Percentiles rank a stretch among this genome's conserved stretches.
These are phyloP conservation scores for Colletotrichum tofieldiae DNA, from an alignment of 2,329 filamentous ascomycete genomes.

Conservation along the genomic window DNA sequence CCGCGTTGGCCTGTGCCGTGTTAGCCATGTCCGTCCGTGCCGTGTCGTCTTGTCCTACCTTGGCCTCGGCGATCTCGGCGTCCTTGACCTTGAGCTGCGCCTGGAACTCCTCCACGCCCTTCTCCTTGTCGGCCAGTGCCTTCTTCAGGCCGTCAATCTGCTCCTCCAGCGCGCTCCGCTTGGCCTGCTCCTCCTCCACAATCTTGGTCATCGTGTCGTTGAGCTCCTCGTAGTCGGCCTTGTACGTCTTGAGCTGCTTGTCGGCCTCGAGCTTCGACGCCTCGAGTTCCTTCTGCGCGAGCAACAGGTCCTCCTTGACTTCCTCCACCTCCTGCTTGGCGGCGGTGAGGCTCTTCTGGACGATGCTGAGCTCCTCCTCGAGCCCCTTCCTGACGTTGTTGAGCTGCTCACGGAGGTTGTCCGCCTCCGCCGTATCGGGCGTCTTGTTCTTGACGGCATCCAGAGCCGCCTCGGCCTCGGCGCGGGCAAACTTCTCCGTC, in stretches of 20 bases:
- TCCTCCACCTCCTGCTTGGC: conserved; percentile 53
- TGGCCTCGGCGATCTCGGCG: conserved; percentile 74
- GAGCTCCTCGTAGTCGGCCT: conserved; percentile 75
- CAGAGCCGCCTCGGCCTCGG: conserved; percentile 72
- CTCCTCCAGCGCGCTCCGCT: conserved; percentile 66
- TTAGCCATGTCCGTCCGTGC: conserved; percentile 23
- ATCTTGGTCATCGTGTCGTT: conserved; percentile 74
- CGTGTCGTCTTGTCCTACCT: conserved; percentile 59
- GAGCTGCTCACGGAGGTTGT: conserved; percentile 67
- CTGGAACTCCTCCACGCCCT: conserved; percentile 65
- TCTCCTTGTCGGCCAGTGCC: conserved; percentile 64
- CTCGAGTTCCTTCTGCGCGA: conserved; percentile 68
- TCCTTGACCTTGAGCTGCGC: conserved; percentile 75
- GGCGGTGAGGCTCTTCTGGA: conserved; percentile 53
- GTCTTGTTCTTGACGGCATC: conserved; percentile 71
- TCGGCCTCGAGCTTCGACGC: conserved; percentile 67
- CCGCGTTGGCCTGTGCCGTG: conserved; percentile 60
- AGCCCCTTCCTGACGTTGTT: conserved; percentile 63
- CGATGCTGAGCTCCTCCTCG: conserved; percentile 58
- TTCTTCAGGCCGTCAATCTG: conserved; percentile 63
- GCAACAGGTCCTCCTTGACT: conserved; percentile 61
- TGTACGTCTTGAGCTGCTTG: conserved; percentile 68
- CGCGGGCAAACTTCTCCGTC: conserved; percentile 73
- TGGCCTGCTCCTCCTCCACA: conserved; percentile 71
- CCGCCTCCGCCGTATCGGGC: conserved; percentile 67